Evolutionary conservation across 2,329 filamentous ascomycete genomes (phyloP).

Genomic region (Hypocreales sp.): DNA sequence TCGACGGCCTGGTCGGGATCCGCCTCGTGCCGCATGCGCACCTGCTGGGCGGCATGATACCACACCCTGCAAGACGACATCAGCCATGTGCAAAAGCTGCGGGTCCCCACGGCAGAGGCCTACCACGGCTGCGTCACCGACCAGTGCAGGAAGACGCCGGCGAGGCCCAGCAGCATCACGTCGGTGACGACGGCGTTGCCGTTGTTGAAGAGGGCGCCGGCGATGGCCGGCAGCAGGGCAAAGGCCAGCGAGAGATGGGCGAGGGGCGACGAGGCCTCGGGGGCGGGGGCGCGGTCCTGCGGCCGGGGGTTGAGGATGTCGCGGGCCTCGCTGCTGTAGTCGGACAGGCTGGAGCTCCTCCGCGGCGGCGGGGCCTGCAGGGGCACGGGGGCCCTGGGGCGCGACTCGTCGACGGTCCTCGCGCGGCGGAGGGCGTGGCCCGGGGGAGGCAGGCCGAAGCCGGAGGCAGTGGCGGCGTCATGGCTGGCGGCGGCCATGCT

Average conservation of each 20-base stretch:
- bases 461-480: slow-evolving; percentile 1
- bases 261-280: slow-evolving; percentile 53
- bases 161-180: slow-evolving; percentile 62
- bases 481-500: background rate
- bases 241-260: slow-evolving; percentile 70
- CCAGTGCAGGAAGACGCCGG: slow-evolving; percentile 83
- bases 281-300: slow-evolving; percentile 18
- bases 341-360: slow-evolving; percentile 65
- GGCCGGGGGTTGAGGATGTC: slow-evolving; percentile 45
- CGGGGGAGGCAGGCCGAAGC: slow-evolving; percentile 6
- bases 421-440: slow-evolving; percentile 25
- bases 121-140: slow-evolving; percentile 82
- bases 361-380: slow-evolving; percentile 27
- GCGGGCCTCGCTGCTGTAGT: slow-evolving; percentile 55
- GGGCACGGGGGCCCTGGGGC: slow-evolving; percentile 11
- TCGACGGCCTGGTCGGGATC: slow-evolving; percentile 24
- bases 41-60: slow-evolving; percentile 56
- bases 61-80: slow-evolving; percentile 39
- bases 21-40: slow-evolving; percentile 36
- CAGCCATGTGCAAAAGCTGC: background rate
- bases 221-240: slow-evolving; percentile 74
- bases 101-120: slow-evolving; percentile 9
- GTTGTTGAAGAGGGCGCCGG: slow-evolving; percentile 70
- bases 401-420: slow-evolving; percentile 22
- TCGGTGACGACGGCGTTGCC: slow-evolving; percentile 76